These are phyloP conservation scores for Arthroderma sp. DNA, from an alignment of 2,329 filamentous ascomycete genomes.

Conservation along the genomic window DNA sequence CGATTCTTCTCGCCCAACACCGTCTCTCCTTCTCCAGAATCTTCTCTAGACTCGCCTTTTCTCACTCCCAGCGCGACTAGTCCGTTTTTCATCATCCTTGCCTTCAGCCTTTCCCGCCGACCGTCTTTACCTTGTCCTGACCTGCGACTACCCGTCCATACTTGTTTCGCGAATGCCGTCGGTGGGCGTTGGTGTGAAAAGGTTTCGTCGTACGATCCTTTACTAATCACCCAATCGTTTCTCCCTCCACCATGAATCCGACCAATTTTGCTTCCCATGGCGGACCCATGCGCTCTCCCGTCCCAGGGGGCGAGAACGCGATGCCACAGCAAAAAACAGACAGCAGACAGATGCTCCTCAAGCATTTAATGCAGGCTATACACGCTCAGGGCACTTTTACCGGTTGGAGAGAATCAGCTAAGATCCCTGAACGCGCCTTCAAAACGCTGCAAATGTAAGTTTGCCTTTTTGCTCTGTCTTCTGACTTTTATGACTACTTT, in stretches of 20 bases:
- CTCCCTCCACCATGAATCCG: slow-evolving; percentile 31
- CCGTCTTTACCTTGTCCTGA: neutral
- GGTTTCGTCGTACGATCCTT: slow-evolving; percentile 4
- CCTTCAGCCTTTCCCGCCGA: too few species aligned
- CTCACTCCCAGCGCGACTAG: neutral
- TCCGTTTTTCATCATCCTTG: too few species aligned
- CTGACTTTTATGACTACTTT: neutral
- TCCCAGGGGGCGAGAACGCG: slow-evolving; percentile 20
- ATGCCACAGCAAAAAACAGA: slow-evolving; percentile 18
- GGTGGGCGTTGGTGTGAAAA: slow-evolving; percentile 5
- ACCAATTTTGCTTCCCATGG: slow-evolving; percentile 26
- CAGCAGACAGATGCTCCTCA: slow-evolving; percentile 21
- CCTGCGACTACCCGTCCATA: neutral
- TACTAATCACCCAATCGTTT: slow-evolving; percentile 18
- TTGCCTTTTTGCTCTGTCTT: slow-evolving; percentile 4
- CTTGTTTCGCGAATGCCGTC: slow-evolving; percentile 1
- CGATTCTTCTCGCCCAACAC: neutral
- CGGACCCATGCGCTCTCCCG: slow-evolving; percentile 15
- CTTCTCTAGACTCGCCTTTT: neutral
- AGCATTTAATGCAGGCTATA: slow-evolving; percentile 27
- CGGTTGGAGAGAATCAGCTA: slow-evolving; percentile 33
- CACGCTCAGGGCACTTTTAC: slow-evolving; percentile 29
- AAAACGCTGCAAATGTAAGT: slow-evolving; percentile 34
- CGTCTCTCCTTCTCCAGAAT: neutral
- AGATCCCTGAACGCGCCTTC: slow-evolving; percentile 25